Conservation (phyloP, 192 early-diverging fungal species). For the Nowakowskiella sp. region DNA sequence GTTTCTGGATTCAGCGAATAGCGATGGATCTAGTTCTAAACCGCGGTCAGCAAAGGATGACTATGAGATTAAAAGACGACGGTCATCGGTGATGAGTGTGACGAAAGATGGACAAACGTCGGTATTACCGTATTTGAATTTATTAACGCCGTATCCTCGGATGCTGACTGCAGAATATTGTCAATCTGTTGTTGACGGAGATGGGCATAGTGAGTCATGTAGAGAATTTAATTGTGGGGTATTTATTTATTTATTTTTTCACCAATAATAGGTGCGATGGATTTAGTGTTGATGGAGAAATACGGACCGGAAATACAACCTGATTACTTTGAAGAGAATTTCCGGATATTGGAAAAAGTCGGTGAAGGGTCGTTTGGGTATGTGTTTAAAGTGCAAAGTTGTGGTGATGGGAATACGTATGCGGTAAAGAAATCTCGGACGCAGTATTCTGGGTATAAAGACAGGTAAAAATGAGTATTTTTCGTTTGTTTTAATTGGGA, state of each 20-base stretch:
- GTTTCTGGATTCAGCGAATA: not conserved
- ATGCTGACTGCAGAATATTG: slow-evolving; percentile 21
- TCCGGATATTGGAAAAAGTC: slow-evolving; percentile 49
- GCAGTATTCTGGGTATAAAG: slow-evolving; percentile 59
- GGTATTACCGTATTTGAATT: slow-evolving; percentile 4
- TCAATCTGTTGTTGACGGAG: slow-evolving; percentile 3
- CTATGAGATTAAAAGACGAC: not conserved
- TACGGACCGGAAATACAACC: too few species aligned
- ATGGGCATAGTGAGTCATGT: slow-evolving; percentile 9
- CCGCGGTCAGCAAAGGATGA: not conserved
- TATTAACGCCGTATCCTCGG: slow-evolving; percentile 18
- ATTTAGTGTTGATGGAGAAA: too few species aligned
- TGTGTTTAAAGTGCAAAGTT: slow-evolving; percentile 67
- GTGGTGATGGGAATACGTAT: slow-evolving; percentile 52
- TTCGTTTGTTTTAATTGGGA: too few species aligned
- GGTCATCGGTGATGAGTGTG: not conserved
- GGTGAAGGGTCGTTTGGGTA: slow-evolving; percentile 78
- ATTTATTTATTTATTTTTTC: slow-evolving; percentile 5
- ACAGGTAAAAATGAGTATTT: slow-evolving; percentile 59
- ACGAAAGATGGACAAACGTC: not conserved
- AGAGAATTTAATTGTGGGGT: not conserved
- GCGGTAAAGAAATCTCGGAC: slow-evolving; percentile 76
- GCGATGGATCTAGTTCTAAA: not conserved
- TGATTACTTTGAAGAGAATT: slow-evolving; percentile 68
- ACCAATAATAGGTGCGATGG: slow-evolving; percentile 2